Evolutionary conservation across 2,329 filamentous ascomycete genomes (phyloP).

Genomic region (Pseudogymnoascus sp.): DNA sequence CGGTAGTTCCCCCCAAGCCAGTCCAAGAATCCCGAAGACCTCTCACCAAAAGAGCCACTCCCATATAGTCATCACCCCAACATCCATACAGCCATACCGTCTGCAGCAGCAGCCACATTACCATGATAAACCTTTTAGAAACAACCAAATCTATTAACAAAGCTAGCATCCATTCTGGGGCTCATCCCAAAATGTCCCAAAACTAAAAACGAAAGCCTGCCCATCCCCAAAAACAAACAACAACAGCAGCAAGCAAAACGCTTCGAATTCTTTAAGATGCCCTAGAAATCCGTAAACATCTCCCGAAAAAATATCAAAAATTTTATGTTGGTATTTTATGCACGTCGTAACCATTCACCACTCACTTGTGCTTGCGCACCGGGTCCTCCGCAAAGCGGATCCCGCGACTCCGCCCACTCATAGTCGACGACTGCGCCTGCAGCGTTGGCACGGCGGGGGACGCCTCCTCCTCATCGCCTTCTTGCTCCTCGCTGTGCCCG

Average conservation of each 20-base stretch:
- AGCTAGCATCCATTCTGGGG: neutral
- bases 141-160: constrained; percentile 1
- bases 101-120: neutral
- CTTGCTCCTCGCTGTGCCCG: constrained; percentile 40
- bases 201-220: neutral
- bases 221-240: neutral
- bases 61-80: neutral
- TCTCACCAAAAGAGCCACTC: neutral
- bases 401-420: constrained; percentile 22
- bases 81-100: neutral
- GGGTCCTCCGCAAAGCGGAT: constrained; percentile 30
- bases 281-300: neutral
- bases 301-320: neutral
- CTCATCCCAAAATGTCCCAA: neutral
- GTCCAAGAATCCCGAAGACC: neutral
- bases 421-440: constrained; percentile 24
- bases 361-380: constrained; percentile 17
- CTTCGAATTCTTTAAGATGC: neutral
- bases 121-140: neutral
- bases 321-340: neutral
- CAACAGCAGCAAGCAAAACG: neutral
- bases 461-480: constrained; percentile 18
- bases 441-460: constrained; percentile 24
- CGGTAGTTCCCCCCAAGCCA: neutral
- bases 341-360: neutral